phyloP scores from a whole-genome alignment of 306 rosid species.

The Rosa persica region DNA sequence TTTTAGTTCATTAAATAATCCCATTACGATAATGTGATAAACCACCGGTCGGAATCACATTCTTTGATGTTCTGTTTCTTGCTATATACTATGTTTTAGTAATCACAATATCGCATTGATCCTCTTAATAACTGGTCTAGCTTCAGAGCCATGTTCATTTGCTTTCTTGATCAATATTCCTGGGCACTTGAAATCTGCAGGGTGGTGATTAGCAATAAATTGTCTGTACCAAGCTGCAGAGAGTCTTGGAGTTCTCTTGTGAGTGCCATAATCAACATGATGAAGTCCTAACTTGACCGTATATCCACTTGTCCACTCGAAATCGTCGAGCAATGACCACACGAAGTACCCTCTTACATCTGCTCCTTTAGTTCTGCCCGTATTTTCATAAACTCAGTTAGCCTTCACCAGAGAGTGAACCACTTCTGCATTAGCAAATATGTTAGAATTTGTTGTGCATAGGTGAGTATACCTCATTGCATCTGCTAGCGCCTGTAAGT shows the following conservation, averaged over 20 bases:
- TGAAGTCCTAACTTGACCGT: constrained; percentile 48
- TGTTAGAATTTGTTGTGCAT: not conserved
- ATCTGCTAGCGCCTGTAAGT: constrained; percentile 48
- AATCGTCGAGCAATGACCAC: constrained; percentile 70
- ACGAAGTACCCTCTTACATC: constrained; percentile 71
- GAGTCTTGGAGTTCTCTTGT: constrained; percentile 51
- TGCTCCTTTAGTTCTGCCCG: constrained; percentile 38
- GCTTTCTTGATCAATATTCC: not conserved
- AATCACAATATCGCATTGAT: not conserved
- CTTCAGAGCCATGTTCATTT: not conserved
- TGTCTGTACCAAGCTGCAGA: constrained; percentile 60
- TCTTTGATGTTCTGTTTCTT: not conserved
- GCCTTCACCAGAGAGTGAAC: not conserved
- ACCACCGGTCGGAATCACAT: not conserved
- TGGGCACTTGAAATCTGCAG: constrained; percentile 1
- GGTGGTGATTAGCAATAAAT: constrained; percentile 37
- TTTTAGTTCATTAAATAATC: too few species aligned
- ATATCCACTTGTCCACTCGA: constrained; percentile 57
- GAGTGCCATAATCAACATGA: constrained; percentile 42
- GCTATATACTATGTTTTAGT: not conserved
- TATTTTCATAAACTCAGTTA: not conserved
- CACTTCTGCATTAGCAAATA: not conserved
- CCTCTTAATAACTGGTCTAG: not conserved
- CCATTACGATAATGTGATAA: too few species aligned
- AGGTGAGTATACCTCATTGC: constrained; percentile 40